Percentiles rank a stretch among this genome's conserved stretches.
phyloP scores from a whole-genome alignment of 2,329 filamentous ascomycete species.

The Allantophomopsis cytisporea region DNA sequence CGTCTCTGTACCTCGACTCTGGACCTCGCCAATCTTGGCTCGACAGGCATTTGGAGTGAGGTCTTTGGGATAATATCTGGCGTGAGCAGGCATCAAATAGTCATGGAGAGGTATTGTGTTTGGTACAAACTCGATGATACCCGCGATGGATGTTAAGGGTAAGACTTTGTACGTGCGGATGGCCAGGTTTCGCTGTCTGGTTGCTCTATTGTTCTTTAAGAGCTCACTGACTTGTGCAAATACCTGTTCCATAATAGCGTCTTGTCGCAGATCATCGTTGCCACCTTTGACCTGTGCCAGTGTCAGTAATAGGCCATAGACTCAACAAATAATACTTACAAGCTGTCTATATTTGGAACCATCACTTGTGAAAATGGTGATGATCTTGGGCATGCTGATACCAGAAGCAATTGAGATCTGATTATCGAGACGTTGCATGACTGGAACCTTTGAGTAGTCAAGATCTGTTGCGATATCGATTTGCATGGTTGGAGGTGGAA shows the following conservation, averaged over 20 bases:
- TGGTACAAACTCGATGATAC: constrained; percentile 93
- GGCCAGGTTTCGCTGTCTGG: constrained; percentile 74
- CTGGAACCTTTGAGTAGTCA: constrained; percentile 66
- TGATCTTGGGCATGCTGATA: constrained; percentile 85
- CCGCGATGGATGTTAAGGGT: constrained; percentile 70
- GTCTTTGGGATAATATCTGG: constrained; percentile 74
- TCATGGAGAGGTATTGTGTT: constrained; percentile 88
- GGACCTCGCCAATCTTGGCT: constrained; percentile 63
- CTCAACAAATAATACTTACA: constrained; percentile 25
- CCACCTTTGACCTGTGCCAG: constrained; percentile 65
- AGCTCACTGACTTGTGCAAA: constrained; percentile 92
- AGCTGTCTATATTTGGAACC: constrained; percentile 77
- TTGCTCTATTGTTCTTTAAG: constrained; percentile 72
- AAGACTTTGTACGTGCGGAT: constrained; percentile 97
- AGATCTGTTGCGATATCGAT: constrained; percentile 60
- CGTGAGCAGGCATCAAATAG: constrained; percentile 82
- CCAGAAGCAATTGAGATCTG: constrained; percentile 79
- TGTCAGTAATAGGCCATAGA: constrained; percentile 6
- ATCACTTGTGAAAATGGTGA: constrained; percentile 67
- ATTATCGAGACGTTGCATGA: constrained; percentile 57
- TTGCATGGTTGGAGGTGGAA: constrained; percentile 84
- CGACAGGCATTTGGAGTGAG: constrained; percentile 64
- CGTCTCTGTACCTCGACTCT: constrained; percentile 53
- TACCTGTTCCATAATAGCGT: constrained; percentile 98
- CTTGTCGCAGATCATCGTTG: constrained; percentile 90